These are phyloP conservation scores for Yamadazyma laniorum DNA, from an alignment of 805 yeast species.

Conservation along the genomic window DNA sequence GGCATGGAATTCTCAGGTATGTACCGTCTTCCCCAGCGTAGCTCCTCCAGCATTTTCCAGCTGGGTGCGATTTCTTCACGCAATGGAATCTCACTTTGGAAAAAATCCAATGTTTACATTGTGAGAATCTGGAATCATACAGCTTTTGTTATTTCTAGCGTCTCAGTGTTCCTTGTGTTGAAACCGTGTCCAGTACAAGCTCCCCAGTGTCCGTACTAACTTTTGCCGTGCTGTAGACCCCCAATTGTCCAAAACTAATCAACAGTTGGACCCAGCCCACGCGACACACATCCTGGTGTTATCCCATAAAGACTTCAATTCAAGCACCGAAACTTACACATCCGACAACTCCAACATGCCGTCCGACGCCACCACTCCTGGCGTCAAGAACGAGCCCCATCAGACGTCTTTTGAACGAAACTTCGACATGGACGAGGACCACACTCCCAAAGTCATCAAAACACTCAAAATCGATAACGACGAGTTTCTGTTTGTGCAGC, in stretches of 20 bases:
- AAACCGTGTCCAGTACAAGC: too few species aligned
- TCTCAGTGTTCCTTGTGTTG: too few species aligned
- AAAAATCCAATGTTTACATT: too few species aligned
- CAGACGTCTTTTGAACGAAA: conserved; percentile 19
- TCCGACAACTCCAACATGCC: conserved; percentile 14
- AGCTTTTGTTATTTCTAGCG: too few species aligned
- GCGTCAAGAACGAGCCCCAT: background rate
- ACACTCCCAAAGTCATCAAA: conserved; percentile 10
- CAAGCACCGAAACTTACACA: conserved; percentile 42
- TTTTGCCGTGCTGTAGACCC: background rate
- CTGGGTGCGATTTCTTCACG: too few species aligned
- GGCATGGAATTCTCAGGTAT: background rate
- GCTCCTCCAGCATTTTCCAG: too few species aligned
- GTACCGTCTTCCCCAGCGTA: too few species aligned
- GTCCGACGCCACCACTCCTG: background rate
- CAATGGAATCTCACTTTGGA: too few species aligned
- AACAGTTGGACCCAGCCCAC: background rate
- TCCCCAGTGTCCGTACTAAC: too few species aligned
- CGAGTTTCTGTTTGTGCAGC: conserved; percentile 24
- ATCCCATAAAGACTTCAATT: conserved; percentile 28
- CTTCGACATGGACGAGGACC: conserved; percentile 16
- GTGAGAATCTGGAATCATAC: too few species aligned
- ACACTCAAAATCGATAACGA: conserved; percentile 17
- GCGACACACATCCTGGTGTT: background rate
- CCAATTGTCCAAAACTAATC: background rate